Base-by-base conservation (phyloP, 192 early-diverging fungal genomes). In the Entomortierella chlamydospora region DNA sequence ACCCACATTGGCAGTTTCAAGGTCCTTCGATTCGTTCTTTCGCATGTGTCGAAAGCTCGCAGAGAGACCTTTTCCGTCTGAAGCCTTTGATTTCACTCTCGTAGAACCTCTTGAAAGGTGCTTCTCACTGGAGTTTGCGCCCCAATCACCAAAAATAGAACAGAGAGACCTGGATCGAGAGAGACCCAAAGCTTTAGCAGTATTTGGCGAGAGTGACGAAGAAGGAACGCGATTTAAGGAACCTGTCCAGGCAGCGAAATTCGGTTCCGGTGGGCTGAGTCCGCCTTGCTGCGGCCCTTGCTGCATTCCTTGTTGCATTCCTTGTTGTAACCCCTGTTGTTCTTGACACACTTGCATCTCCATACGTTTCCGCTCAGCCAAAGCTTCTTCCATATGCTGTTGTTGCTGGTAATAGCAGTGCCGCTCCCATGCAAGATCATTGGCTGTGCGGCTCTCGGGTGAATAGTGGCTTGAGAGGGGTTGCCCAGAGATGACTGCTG, bases 371-470 rank as follows among this genome's bases (percentile, higher is more conserved):
- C 20, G 52, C 37, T 70, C 76, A 0, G 57, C 76, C 11, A 79
- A 43, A 7, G 54, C 61, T 15, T 79, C 68, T 31, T 79, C 76
- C 10, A 61, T 43, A 0, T 54, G 30, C 5, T 79, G 76, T 49
- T 79, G 67, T 22, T 70, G 76, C 23, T 79, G 76, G 22, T 79
- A 79, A 50, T 66, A 79, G 12, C 61, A 66, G 26, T 79, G 76
- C 28, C 76, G 55, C 57, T 79, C 76, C 76, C 76, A 79, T 22
- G 76, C 76, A 9, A 79, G 57, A 25, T 79, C 76, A 29, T 61
- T 22, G 1, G 63, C 68, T 12, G 53, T 64, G 2, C 74, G 74
- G 58, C 1, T 39, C 55, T 66, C 56, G 0, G 30, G 31, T 54
- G 41, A 43, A 42, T 55, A 52, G 4, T 71, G 53, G 31, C 7